Base-by-base conservation (phyloP, 441 rosid species). In the Sinapis alba region DNA sequence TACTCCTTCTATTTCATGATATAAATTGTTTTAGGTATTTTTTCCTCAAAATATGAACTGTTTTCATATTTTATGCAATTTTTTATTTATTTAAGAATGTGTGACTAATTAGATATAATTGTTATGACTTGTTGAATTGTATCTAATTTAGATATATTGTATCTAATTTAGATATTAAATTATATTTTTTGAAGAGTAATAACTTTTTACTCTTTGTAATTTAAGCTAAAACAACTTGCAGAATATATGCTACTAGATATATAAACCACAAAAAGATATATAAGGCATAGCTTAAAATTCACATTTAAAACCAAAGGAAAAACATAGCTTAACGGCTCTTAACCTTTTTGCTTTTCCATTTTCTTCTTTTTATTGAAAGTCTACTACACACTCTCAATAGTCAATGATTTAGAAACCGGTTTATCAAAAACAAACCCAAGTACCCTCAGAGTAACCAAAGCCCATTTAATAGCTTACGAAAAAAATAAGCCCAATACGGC, bases 241-340 rank as follows among this genome's bases (percentile, higher is more conserved):
- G n/a, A n/a, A 6, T 13, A 45, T 45, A 47, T 47, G 9, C 16
- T 15, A 15, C 15, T 47, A 6, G 16, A 41, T 41, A 7, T 57
- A 26, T 23, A 24, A 24, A 57, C 10, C 62, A n/a, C n/a, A n/a
- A n/a, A n/a, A n/a, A 6, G 16, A 41, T 41, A 7, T 57, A 26
- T 23, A 24, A 24, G 26, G 5, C 62, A 13, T 24, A 13, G 34
- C 5, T 57, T 57, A 1, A 26, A 57, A 57, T 58, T 58, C 11
- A 47, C 11, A 16, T 26, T 58, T 1, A 6, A 13, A 57, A 13
- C 19, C 9, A 6, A 57, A 56, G 6, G 7, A 10, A 7, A 30
- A 23, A 19, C 20, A 19, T 60, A 15, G 54, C 24, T 34, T 62
- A 54, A 41, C 57, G 64, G 47, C 65, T 73, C 77, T 64, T 65